These are phyloP conservation scores for Cercospora canescens DNA, from an alignment of 2,329 filamentous ascomycete genomes.

Conservation along the genomic window DNA sequence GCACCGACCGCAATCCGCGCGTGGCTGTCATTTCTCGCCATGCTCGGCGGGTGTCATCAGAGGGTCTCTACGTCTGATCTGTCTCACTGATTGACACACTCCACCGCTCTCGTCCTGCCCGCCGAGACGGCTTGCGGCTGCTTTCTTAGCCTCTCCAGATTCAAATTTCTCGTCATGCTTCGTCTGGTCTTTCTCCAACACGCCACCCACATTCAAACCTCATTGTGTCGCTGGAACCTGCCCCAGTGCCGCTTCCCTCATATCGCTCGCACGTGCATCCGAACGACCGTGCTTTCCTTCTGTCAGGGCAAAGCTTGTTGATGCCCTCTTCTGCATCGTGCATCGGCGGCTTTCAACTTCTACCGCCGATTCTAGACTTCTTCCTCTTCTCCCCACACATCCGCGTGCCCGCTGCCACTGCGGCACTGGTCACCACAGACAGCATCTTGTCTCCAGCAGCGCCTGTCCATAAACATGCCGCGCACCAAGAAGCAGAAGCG, in stretches of 20 bases:
- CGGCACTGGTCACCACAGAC: background rate
- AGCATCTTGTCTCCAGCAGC: background rate
- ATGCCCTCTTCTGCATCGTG: background rate
- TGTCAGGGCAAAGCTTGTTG: constrained; percentile 8
- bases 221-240: background rate
- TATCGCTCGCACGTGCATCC: background rate
- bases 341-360: background rate
- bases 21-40: background rate
- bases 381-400: background rate
- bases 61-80: background rate
- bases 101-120: background rate
- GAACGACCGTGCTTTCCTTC: constrained; percentile 4
- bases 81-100: background rate
- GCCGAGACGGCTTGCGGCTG: background rate
- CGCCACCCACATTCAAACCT: background rate
- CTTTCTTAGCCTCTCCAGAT: background rate
- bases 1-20: background rate
- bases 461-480: constrained; percentile 16
- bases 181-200: background rate
- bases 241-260: background rate
- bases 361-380: background rate
- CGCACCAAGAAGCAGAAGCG: constrained; percentile 21
- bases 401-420: background rate
- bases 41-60: background rate
- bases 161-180: background rate